Conservation (phyloP, 805 yeast species). For the Starmerella vitae region DNA sequence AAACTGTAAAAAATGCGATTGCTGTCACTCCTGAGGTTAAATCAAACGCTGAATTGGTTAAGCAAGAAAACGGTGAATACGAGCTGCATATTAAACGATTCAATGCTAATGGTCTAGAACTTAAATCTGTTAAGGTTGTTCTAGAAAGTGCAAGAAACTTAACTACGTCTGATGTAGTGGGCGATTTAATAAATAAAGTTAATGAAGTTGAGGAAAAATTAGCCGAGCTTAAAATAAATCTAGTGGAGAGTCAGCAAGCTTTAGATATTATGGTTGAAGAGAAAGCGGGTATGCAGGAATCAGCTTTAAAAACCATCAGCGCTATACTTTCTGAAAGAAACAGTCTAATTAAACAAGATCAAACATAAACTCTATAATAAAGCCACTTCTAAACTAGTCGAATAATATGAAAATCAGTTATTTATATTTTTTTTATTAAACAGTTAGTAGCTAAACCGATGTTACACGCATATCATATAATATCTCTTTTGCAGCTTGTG, state of each 20-base stretch:
- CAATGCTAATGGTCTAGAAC: conserved; percentile 11
- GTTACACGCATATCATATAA: too few species aligned
- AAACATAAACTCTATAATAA: not conserved
- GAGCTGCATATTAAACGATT: not conserved
- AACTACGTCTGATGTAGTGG: not conserved
- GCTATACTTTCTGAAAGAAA: conserved; percentile 15
- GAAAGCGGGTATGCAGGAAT: conserved; percentile 12
- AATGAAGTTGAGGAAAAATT: not conserved
- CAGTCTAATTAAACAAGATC: too few species aligned
- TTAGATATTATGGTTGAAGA: conserved; percentile 16
- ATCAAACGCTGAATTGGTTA: not conserved
- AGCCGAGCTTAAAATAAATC: not conserved
- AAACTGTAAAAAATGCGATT: too few species aligned
- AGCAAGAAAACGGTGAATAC: not conserved
- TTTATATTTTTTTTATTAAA: too few species aligned
- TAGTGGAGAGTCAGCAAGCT: not conserved
- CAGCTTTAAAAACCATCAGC: conserved; percentile 11
- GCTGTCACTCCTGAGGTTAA: too few species aligned
- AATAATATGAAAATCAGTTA: too few species aligned
- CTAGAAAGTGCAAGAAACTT: not conserved
- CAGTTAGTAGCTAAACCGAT: too few species aligned
- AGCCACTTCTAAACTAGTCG: not conserved
- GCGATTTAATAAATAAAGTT: not conserved
- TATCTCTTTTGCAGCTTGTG: too few species aligned
- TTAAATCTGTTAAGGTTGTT: conserved; percentile 3